Conservation (phyloP, 2,329 filamentous ascomycete species). For the Cytospora paraplurivora region DNA sequence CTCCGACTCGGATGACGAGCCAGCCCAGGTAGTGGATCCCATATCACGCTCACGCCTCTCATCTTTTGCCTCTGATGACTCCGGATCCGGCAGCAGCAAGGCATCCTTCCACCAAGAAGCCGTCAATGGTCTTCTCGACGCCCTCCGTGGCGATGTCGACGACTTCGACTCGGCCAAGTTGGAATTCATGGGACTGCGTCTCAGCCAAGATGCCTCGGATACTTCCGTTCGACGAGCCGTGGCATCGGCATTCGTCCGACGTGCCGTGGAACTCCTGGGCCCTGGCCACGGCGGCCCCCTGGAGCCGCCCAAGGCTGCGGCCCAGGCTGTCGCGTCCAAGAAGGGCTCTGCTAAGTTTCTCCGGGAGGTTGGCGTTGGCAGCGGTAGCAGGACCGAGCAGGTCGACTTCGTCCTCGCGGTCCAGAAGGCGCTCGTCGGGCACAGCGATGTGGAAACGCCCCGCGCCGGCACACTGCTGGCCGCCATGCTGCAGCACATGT, state of each 20-base stretch:
- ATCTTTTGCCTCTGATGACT: slow-evolving; percentile 74
- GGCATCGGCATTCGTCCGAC: slow-evolving; percentile 80
- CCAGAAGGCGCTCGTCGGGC: slow-evolving; percentile 75
- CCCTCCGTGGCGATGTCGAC: slow-evolving; percentile 70
- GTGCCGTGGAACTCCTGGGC: slow-evolving; percentile 68
- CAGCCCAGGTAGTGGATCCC: slow-evolving; percentile 31
- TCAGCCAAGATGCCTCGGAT: slow-evolving; percentile 88
- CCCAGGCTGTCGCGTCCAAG: slow-evolving; percentile 58
- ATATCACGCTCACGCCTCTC: slow-evolving; percentile 61
- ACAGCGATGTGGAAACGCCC: slow-evolving; percentile 51
- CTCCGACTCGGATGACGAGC: slow-evolving; percentile 60
- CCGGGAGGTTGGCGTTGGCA: slow-evolving; percentile 61
- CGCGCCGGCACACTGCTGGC: slow-evolving; percentile 67
- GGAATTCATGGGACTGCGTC: slow-evolving; percentile 90
- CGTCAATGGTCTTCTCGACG: slow-evolving; percentile 82
- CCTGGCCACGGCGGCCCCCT: slow-evolving; percentile 51
- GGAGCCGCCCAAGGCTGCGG: slow-evolving; percentile 66
- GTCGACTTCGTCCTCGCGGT: slow-evolving; percentile 81
- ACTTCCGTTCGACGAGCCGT: slow-evolving; percentile 85
- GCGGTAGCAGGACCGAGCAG: slow-evolving; percentile 73
- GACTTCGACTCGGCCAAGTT: slow-evolving; percentile 83
- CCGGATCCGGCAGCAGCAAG: slow-evolving; percentile 45
- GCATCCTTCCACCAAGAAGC: slow-evolving; percentile 82
- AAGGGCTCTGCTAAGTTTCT: slow-evolving; percentile 59
- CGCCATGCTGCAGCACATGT: slow-evolving; percentile 80